phyloP scores from a whole-genome alignment of 805 yeast genomes.

The Kuraishia capsulata region DNA sequence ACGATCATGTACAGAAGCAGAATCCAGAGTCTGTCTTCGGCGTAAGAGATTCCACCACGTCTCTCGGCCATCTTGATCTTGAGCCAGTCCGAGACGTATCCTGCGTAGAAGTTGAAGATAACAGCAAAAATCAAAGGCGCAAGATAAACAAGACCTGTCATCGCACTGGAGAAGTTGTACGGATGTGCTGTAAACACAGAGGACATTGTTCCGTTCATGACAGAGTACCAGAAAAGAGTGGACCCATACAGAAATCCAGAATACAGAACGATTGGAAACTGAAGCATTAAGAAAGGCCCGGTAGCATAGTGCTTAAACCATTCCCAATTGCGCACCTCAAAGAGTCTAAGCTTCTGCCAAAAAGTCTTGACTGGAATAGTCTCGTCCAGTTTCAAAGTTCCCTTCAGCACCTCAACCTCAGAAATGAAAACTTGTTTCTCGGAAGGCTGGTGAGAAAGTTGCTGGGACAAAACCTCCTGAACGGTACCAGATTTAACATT shows the following conservation, averaged over 20 bases:
- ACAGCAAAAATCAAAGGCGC: slow-evolving; percentile 44
- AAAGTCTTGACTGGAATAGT: slow-evolving; percentile 2
- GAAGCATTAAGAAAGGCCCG: slow-evolving; percentile 31
- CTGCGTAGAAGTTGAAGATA: slow-evolving; percentile 35
- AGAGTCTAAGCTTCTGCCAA: slow-evolving; percentile 25
- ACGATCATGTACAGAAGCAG: slow-evolving; percentile 34
- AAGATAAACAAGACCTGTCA: slow-evolving; percentile 40
- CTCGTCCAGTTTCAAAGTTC: background rate
- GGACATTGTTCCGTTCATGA: slow-evolving; percentile 40
- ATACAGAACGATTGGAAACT: slow-evolving; percentile 48
- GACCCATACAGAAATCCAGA: slow-evolving; percentile 49
- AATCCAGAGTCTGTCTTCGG: slow-evolving; percentile 54
- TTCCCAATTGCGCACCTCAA: slow-evolving; percentile 13
- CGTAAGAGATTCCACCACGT: slow-evolving; percentile 41
- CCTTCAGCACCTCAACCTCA: background rate
- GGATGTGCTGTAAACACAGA: slow-evolving; percentile 33
- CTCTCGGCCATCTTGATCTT: slow-evolving; percentile 37
- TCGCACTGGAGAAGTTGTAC: slow-evolving; percentile 38
- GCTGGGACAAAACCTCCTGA: background rate
- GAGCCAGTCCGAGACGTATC: slow-evolving; percentile 42
- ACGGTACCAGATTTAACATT: background rate
- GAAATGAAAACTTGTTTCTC: background rate
- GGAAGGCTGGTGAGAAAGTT: too few species aligned
- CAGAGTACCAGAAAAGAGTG: slow-evolving; percentile 37
- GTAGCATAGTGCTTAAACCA: slow-evolving; percentile 20